These are phyloP conservation scores for Ophiocordyceps polyrhachis-furcata DNA, from an alignment of 2,329 filamentous ascomycete genomes.

Conservation along the genomic window DNA sequence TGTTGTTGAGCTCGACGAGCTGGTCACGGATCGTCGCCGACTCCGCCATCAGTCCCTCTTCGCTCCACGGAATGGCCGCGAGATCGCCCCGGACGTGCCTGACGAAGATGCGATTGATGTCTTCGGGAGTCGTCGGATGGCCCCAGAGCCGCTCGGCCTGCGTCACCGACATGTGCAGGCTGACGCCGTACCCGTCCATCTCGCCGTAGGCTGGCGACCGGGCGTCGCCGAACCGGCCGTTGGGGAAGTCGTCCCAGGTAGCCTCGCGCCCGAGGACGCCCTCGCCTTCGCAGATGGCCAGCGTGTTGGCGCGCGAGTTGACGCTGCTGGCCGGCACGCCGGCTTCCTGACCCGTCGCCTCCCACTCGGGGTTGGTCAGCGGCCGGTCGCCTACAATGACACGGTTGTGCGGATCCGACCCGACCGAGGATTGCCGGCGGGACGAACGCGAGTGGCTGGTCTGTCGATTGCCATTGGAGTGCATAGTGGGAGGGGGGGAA, in stretches of 20 bases:
- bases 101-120: constrained; percentile 67
- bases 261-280: constrained; percentile 80
- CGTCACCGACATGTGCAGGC: constrained; percentile 71
- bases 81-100: constrained; percentile 66
- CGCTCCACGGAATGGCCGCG: constrained; percentile 77
- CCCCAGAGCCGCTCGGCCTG: constrained; percentile 78
- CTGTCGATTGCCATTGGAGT: constrained; percentile 29
- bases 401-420: constrained; percentile 72
- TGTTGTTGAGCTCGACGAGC: constrained; percentile 55
- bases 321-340: constrained; percentile 55
- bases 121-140: constrained; percentile 45
- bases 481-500: constrained; percentile 10
- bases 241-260: constrained; percentile 97
- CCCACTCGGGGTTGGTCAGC: constrained; percentile 42
- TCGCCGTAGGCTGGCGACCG: constrained; percentile 87
- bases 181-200: constrained; percentile 97
- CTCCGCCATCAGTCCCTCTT: constrained; percentile 71
- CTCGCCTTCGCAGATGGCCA: constrained; percentile 88
- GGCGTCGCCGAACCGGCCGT: constrained; percentile 87
- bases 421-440: constrained; percentile 58
- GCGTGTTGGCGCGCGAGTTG: constrained; percentile 64
- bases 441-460: constrained; percentile 18
- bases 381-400: constrained; percentile 57
- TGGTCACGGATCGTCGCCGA: constrained; percentile 62
- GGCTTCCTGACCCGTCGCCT: constrained; percentile 60